Percentiles rank a stretch among this genome's conserved stretches.
phyloP scores from a whole-genome alignment of 192 early-diverging fungal species.

The Coemansia sp. region DNA sequence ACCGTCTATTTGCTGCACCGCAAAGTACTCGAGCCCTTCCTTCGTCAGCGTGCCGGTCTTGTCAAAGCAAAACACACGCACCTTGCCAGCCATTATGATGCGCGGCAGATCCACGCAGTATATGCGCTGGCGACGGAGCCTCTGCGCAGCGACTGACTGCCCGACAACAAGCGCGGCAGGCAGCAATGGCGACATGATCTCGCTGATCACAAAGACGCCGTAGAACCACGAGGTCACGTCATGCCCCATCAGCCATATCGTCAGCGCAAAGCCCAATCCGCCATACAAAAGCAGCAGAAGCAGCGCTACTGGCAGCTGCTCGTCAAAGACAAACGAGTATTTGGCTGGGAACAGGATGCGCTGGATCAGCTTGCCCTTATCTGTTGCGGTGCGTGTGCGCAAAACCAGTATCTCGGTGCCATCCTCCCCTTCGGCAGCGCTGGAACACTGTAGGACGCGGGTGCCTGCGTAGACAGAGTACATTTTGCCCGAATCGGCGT shows the following conservation, averaged over 20 bases:
- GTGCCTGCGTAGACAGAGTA: slow-evolving; percentile 73
- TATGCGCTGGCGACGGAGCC: slow-evolving; percentile 64
- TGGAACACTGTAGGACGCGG: slow-evolving; percentile 58
- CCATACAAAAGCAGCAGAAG: slow-evolving; percentile 67
- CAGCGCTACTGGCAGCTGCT: slow-evolving; percentile 74
- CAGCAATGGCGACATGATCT: slow-evolving; percentile 68
- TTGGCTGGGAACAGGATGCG: slow-evolving; percentile 72
- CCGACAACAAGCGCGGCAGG: slow-evolving; percentile 75
- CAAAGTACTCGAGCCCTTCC: slow-evolving; percentile 70
- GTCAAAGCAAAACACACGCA: slow-evolving; percentile 76
- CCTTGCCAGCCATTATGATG: slow-evolving; percentile 74
- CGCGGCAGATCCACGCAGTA: slow-evolving; percentile 72
- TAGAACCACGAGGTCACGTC: slow-evolving; percentile 73
- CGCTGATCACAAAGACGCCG: slow-evolving; percentile 70
- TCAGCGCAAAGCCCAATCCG: slow-evolving; percentile 57
- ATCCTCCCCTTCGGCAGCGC: too few species aligned
- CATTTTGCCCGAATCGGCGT: slow-evolving; percentile 41
- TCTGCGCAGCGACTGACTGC: slow-evolving; percentile 67
- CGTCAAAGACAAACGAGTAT: slow-evolving; percentile 75
- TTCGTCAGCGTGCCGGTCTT: slow-evolving; percentile 79
- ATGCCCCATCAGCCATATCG: slow-evolving; percentile 61
- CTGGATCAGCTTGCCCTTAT: slow-evolving; percentile 71
- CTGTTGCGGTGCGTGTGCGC: slow-evolving; percentile 65
- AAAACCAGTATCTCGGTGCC: slow-evolving; percentile 62
- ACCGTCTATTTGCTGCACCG: slow-evolving; percentile 29